These are phyloP conservation scores for Tulasnella sp. DNA, from an alignment of 768 basidiomycete genomes.

Conservation along the genomic window DNA sequence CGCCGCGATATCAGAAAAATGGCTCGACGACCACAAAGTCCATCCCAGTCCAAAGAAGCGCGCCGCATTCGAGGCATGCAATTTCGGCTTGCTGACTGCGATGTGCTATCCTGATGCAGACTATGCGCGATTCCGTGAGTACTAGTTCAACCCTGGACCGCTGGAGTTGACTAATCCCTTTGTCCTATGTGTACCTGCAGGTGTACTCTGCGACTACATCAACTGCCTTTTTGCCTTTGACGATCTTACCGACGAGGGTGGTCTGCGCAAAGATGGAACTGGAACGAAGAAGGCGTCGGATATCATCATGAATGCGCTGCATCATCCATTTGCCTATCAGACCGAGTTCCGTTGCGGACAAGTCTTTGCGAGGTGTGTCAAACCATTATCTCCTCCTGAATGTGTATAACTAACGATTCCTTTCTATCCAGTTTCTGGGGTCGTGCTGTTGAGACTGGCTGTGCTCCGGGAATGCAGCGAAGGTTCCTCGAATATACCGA, in stretches of 20 bases:
- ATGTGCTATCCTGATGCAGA: conserved; percentile 53
- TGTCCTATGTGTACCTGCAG: not conserved
- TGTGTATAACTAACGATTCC: not conserved
- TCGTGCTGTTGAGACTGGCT: conserved; percentile 8
- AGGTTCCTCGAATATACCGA: conserved; percentile 22
- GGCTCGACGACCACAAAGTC: not conserved
- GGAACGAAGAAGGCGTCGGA: conserved; percentile 14
- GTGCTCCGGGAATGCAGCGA: conserved; percentile 3
- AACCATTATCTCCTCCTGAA: not conserved
- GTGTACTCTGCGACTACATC: conserved; percentile 15
- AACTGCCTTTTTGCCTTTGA: conserved; percentile 17
- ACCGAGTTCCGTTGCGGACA: conserved; percentile 12
- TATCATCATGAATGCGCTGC: conserved; percentile 12
- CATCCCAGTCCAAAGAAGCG: conserved; percentile 8
- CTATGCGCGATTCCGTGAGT: conserved; percentile 40
- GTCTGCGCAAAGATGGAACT: conserved; percentile 11
- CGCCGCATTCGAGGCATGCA: not conserved
- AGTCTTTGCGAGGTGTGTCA: conserved; percentile 3
- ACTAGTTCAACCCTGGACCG: not conserved
- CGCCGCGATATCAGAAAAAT: conserved; percentile 5
- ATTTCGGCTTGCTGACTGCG: conserved; percentile 44
- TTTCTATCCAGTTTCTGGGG: conserved; percentile 15
- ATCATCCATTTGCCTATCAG: conserved; percentile 9
- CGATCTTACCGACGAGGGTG: conserved; percentile 16
- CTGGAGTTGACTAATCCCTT: not conserved